Evolutionary conservation across 1,284 basidiomycete species (phyloP).

Genomic region (Agaricales sp.): DNA sequence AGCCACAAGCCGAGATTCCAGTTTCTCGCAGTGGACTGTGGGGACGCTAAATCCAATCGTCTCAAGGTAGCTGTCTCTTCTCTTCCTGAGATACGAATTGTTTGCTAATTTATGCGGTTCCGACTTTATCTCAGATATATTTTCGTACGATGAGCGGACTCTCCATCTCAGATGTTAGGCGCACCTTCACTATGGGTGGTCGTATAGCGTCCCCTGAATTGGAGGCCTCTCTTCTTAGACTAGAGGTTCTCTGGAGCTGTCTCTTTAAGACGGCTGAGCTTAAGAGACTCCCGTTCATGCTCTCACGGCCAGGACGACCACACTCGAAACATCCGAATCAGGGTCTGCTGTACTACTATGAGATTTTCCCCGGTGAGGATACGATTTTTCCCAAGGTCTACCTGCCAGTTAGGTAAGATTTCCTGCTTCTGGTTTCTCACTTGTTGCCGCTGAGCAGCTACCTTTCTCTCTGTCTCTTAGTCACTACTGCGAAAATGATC

Average conservation of each 20-base stretch:
- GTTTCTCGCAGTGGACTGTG: slow-evolving; percentile 20
- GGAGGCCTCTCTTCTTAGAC: neutral
- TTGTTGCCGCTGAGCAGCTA: neutral
- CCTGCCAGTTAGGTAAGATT: neutral
- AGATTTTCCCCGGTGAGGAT: neutral
- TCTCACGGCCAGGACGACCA: neutral
- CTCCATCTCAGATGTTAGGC: neutral
- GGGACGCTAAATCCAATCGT: slow-evolving; percentile 15
- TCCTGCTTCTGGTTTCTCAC: neutral
- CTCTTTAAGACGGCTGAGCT: neutral
- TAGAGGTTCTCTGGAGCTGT: neutral
- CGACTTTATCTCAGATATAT: neutral
- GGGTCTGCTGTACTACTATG: neutral
- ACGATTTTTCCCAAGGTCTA: neutral
- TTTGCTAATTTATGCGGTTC: neutral
- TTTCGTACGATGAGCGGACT: neutral
- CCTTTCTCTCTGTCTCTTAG: neutral
- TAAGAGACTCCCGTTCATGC: neutral
- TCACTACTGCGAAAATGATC: neutral
- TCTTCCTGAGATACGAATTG: neutral
- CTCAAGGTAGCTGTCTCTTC: slow-evolving; percentile 14
- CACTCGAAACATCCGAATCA: neutral
- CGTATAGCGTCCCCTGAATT: neutral
- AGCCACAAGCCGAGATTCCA: slow-evolving; percentile 15
- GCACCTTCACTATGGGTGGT: neutral